A percentile compares a stretch with the other conserved stretches of the same genome.
Evolutionary conservation across 805 yeast species (phyloP).

Genomic region (Metschnikowia koreensis): DNA sequence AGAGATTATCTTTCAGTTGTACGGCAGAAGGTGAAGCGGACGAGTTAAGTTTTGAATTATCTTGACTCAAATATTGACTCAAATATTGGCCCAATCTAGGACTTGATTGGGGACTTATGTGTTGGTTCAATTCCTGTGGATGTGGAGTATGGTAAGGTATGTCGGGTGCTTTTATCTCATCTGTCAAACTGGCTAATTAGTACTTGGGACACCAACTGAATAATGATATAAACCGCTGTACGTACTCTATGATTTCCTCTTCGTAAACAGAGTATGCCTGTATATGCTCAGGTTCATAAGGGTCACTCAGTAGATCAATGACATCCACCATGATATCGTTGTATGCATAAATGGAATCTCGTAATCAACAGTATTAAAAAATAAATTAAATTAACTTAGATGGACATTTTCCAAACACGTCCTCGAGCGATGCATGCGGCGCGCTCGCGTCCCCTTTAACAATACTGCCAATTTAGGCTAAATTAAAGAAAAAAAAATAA

Average conservation of each 20-base stretch:
- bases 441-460: not conserved
- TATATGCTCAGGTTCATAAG: not conserved
- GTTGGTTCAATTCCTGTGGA: not conserved
- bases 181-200: constrained; percentile 7
- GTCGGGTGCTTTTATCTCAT: not conserved
- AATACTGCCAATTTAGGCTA: not conserved
- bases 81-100: not conserved
- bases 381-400: too few species aligned
- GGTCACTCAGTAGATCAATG: constrained; percentile 18
- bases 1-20: not conserved
- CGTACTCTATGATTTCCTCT: constrained; percentile 14
- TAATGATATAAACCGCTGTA: not conserved
- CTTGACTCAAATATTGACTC: not conserved
- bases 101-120: not conserved
- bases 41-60: not conserved
- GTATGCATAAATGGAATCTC: not conserved
- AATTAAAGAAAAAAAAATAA: too few species aligned
- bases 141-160: not conserved
- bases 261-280: not conserved
- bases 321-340: constrained; percentile 10
- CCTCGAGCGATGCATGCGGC: not conserved
- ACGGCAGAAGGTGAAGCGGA: not conserved
- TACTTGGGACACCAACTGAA: not conserved
- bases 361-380: not conserved
- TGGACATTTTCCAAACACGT: not conserved